phyloP scores from a whole-genome alignment of 148 eudicot species.

The Arctostaphylos glauca region DNA sequence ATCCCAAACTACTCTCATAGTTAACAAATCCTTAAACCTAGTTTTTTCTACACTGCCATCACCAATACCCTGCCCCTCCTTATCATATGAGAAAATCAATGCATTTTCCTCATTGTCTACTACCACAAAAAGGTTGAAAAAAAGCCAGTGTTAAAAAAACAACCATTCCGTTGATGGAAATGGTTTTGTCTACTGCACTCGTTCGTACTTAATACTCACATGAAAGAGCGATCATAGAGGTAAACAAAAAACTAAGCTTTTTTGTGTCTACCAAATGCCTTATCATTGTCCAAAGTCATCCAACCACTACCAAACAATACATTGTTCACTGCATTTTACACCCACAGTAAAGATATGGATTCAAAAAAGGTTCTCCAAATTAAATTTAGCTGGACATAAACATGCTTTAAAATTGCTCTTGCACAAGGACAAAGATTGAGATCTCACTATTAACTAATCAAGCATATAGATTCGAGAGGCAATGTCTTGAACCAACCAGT shows the following conservation, averaged over 20 bases:
- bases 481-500: constrained; percentile 96
- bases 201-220: background rate
- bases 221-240: background rate
- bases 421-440: background rate
- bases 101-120: too few relatives aligned
- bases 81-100: too few relatives aligned
- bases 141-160: too few relatives aligned
- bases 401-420: background rate
- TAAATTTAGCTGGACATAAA: background rate
- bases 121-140: too few relatives aligned
- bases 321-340: background rate
- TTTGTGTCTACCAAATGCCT: background rate
- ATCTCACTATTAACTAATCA: constrained; percentile 34
- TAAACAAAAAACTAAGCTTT: background rate
- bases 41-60: too few relatives aligned
- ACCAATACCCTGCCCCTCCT: too few relatives aligned
- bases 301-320: background rate
- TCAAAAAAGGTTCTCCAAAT: background rate
- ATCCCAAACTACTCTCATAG: too few relatives aligned
- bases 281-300: background rate
- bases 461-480: constrained; percentile 94
- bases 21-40: too few relatives aligned
- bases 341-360: constrained; percentile 1
- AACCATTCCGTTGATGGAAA: background rate
- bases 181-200: too few relatives aligned